A percentile compares a stretch with the other conserved stretches of the same genome.
These are phyloP conservation scores for Penicillium manginii DNA, from an alignment of 495 filamentous ascomycete species.

Conservation along the genomic window DNA sequence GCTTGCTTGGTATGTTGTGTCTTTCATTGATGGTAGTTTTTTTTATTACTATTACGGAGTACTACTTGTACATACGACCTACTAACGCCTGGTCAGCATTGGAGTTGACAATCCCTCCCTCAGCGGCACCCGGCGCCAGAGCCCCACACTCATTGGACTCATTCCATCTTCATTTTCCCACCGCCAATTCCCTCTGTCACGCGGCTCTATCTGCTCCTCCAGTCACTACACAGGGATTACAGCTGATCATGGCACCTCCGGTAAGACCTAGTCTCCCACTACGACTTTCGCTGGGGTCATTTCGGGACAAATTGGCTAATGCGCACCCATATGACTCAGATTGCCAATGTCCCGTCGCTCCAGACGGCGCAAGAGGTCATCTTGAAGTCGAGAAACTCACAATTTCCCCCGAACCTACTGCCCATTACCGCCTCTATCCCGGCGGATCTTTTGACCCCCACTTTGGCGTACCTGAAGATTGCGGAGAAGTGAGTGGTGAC, in stretches of 20 bases:
- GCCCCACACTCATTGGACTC: conserved; percentile 23
- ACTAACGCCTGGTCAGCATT: background rate
- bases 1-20: no score
- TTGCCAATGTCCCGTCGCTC: conserved; percentile 44
- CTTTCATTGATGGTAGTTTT: no score
- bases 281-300: conserved; percentile 3
- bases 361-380: conserved; percentile 56
- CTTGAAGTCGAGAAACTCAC: conserved; percentile 45
- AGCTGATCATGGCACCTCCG: conserved; percentile 38
- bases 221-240: conserved; percentile 2
- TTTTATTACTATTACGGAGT: no score
- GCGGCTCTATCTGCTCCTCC: conserved; percentile 5
- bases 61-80: no score
- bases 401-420: conserved; percentile 76
- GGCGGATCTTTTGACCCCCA: conserved; percentile 90
- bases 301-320: conserved; percentile 7
- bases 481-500: conserved; percentile 63
- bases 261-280: conserved; percentile 26
- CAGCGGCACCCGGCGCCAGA: conserved; percentile 10
- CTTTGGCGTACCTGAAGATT: conserved; percentile 88
- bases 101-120: background rate
- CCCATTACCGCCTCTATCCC: conserved; percentile 85
- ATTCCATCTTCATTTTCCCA: conserved; percentile 28
- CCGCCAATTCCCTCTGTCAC: conserved; percentile 29
- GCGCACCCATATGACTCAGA: conserved; percentile 35